These are phyloP conservation scores for Talaromyces marneffei DNA, from an alignment of 2,329 filamentous ascomycete genomes.

Conservation along the genomic window DNA sequence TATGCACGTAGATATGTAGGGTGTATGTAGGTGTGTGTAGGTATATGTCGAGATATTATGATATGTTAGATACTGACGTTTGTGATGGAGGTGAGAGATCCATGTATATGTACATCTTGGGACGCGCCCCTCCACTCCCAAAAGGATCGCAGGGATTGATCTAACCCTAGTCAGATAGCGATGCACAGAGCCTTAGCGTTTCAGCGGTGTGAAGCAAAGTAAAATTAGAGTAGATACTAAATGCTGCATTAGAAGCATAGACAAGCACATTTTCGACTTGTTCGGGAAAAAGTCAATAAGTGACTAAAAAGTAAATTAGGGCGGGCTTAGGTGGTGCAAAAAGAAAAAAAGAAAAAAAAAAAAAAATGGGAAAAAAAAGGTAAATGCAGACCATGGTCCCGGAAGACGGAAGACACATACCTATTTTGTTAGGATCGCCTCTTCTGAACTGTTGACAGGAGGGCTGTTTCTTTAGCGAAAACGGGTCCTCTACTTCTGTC, in stretches of 20 bases:
- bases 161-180: not conserved
- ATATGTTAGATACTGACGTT: slow-evolving; percentile 1
- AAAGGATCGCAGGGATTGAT: not conserved
- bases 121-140: not conserved
- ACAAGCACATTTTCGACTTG: not conserved
- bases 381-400: not conserved
- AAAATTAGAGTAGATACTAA: not conserved
- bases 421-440: slow-evolving; percentile 5
- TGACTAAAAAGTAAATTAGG: not conserved
- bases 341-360: slow-evolving; percentile 2
- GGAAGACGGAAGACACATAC: not conserved
- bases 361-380: not conserved
- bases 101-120: slow-evolving; percentile 6
- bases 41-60: not conserved
- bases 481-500: not conserved
- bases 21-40: not conserved
- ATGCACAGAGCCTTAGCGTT: not conserved
- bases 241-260: not conserved
- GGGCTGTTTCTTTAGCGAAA: not conserved
- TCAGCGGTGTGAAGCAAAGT: slow-evolving; percentile 11
- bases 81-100: not conserved
- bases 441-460: not conserved
- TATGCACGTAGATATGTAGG: slow-evolving; percentile 1
- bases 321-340: not conserved
- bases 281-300: not conserved